Conservation (phyloP, 2,329 filamentous ascomycete genomes). For the Cercospora sesami region DNA sequence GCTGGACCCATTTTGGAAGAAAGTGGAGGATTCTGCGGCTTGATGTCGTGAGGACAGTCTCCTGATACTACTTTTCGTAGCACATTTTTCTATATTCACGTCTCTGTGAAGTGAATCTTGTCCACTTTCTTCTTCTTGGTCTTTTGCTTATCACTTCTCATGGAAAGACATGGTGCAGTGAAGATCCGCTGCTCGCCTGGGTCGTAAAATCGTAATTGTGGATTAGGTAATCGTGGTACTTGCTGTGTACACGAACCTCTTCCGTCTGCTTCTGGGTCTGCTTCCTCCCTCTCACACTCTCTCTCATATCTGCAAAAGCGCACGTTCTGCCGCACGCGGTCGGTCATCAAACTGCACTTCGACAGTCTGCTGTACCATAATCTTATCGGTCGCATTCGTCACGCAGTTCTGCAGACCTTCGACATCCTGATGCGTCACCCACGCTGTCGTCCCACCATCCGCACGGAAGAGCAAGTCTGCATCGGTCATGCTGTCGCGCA, state of each 20-base stretch:
- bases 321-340: slow-evolving; percentile 10
- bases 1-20: slow-evolving; percentile 16
- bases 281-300: not conserved
- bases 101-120: slow-evolving; percentile 14
- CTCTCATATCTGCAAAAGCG: slow-evolving; percentile 8
- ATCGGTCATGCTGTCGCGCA: slow-evolving; percentile 12
- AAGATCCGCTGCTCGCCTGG: not conserved
- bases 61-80: slow-evolving; percentile 21
- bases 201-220: not conserved
- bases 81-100: slow-evolving; percentile 18
- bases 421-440: slow-evolving; percentile 14
- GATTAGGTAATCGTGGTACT: not conserved
- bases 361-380: slow-evolving; percentile 23
- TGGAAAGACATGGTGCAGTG: not conserved
- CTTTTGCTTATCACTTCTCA: not conserved
- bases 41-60: slow-evolving; percentile 10
- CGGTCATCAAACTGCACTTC: slow-evolving; percentile 22
- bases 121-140: not conserved
- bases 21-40: slow-evolving; percentile 10
- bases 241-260: not conserved
- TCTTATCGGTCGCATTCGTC: slow-evolving; percentile 20
- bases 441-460: slow-evolving; percentile 14
- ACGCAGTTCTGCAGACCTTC: slow-evolving; percentile 13
- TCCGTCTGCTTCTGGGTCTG: not conserved
- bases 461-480: slow-evolving; percentile 11